Evolutionary conservation across 2,329 filamentous ascomycete genomes (phyloP), one percentile per base, ranked within the genome.

Genomic region (Pseudogymnoascus sp.): DNA sequence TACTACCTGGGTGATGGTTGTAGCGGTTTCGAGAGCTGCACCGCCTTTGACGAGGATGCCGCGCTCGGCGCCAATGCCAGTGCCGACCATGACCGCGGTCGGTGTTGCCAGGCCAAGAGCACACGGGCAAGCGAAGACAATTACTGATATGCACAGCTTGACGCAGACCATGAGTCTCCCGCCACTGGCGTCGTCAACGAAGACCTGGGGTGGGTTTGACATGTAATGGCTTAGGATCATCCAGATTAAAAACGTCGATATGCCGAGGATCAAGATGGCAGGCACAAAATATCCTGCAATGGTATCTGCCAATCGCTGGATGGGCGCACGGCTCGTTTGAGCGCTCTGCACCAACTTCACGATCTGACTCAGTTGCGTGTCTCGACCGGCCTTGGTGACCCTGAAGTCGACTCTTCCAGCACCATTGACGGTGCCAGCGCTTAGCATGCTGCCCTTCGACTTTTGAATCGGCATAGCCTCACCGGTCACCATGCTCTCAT

Each of bases 21-120:
- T 97, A 0, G 92, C 89, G 4, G 85, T 91, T 77, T 99, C 93
- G 3, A 99, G 79, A 31, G 92, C 92, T 40, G 90, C 92, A 62
- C 94, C 94, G 61, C 94, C 93, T 76, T 99, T 99, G 73, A 97
- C 92, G n/a, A 99, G 80, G 68, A 99, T 99, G 25, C 94, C 94
- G 68, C 96, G 88, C 74, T 97, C 90, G 2, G 94, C 94, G 59
- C 94, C 94, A 33, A 97, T 87, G 63, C 94, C 94, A n/a, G 94
- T 97, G 45, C 94, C 94, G 31, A 99, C 94, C 94, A 99, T 97
- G 72, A 99, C 92, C 2, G 94, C 94, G 0, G 94, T 99, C 2
- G 94, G 94, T 1, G 94, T 97, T 25, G 92, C 92, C 15, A 99
- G 82, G 62, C 94, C 94, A n/a, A 99, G 84, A 1, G 94, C 94